Conservation (phyloP, 495 filamentous ascomycete species). For the Aspergillus affinis region DNA sequence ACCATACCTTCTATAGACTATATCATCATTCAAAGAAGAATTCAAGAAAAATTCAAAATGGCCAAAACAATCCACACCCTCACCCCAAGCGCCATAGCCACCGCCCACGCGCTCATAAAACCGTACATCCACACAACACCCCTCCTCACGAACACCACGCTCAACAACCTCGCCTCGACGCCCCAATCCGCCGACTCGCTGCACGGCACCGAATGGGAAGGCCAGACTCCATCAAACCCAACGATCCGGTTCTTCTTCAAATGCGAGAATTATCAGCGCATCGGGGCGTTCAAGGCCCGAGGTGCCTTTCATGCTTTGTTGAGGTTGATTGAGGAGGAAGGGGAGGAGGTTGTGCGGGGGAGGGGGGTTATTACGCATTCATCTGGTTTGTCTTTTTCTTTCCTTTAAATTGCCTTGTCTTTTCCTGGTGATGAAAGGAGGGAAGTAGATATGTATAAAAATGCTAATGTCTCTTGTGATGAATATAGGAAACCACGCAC, state of each 20-base stretch:
- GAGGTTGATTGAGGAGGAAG: conserved; percentile 63
- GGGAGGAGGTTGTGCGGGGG: conserved; percentile 52
- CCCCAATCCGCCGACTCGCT: conserved; percentile 57
- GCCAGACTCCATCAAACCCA: conserved; percentile 58
- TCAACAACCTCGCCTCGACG: conserved; percentile 72
- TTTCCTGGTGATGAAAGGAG: neutral
- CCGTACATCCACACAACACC: conserved; percentile 80
- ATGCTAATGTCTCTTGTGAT: conserved; percentile 13
- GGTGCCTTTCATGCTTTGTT: conserved; percentile 88
- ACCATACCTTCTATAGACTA: no score
- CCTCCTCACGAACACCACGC: conserved; percentile 71
- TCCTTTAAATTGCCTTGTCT: neutral
- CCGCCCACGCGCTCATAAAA: conserved; percentile 71
- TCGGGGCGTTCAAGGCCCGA: conserved; percentile 90
- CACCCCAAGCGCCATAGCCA: conserved; percentile 64
- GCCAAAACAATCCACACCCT: conserved; percentile 54
- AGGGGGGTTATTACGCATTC: conserved; percentile 90
- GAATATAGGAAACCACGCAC: conserved; percentile 82
- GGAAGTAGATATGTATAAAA: neutral
- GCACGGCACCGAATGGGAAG: conserved; percentile 57
- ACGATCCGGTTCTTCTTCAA: conserved; percentile 85
- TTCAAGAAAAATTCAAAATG: conserved; percentile 4
- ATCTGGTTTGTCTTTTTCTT: conserved; percentile 56
- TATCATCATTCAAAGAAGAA: neutral
- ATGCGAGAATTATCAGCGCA: conserved; percentile 89